These are phyloP conservation scores for Vitis hybrid DNA, from an alignment of 177 flowering plant species.

Conservation along the genomic window DNA sequence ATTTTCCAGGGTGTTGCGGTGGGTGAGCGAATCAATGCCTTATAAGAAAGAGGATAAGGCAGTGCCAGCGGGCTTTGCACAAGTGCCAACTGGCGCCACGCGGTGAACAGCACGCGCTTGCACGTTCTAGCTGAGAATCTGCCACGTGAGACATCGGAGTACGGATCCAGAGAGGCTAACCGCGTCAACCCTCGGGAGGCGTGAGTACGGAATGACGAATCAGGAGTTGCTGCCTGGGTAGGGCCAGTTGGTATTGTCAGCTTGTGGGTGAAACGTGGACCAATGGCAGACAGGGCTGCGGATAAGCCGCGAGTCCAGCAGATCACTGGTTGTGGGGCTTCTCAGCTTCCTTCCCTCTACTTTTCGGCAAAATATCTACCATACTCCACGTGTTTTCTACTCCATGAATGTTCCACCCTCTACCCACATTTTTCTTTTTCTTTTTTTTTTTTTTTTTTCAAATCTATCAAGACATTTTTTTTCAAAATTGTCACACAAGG, in stretches of 20 bases:
- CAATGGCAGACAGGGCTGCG: background rate
- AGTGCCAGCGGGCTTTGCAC: background rate
- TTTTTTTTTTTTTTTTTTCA: too few relatives aligned
- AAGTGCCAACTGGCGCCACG: conserved; percentile 3
- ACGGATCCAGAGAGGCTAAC: background rate
- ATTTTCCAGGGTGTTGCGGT: background rate
- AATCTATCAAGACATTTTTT: background rate
- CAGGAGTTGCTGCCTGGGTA: background rate
- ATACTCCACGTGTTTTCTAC: background rate
- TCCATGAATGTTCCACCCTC: background rate
- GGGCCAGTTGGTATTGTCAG: background rate
- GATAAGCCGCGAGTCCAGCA: background rate
- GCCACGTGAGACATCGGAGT: background rate
- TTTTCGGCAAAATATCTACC: background rate
- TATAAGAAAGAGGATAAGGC: conserved; percentile 4
- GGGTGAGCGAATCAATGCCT: background rate
- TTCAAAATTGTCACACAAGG: background rate
- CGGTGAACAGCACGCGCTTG: background rate
- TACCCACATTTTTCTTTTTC: background rate
- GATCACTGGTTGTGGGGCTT: background rate
- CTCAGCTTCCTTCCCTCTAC: background rate
- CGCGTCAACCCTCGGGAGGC: background rate
- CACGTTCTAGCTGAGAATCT: background rate
- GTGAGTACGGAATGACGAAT: conserved; percentile 1
- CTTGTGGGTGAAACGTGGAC: background rate